These are phyloP conservation scores for Fusarium keratoplasticum DNA, from an alignment of 2,329 filamentous ascomycete species.

Conservation along the genomic window DNA sequence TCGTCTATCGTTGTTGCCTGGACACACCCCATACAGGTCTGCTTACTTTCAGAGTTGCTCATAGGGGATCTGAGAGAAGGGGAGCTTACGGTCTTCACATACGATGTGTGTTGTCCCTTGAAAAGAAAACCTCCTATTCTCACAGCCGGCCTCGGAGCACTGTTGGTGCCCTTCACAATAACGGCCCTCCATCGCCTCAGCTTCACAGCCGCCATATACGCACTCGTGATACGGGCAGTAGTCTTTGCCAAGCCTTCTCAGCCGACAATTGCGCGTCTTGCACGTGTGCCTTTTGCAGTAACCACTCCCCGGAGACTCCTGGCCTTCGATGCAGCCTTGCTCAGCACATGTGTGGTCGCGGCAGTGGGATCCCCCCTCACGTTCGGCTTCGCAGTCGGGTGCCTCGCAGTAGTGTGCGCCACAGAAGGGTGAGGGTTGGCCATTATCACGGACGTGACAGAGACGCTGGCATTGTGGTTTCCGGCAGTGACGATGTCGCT, in stretches of 20 bases:
- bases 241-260: slow-evolving; percentile 31
- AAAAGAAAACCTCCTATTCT: slow-evolving; percentile 14
- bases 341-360: slow-evolving; percentile 45
- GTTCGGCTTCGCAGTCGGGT: slow-evolving; percentile 40
- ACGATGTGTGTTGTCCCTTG: slow-evolving; percentile 25
- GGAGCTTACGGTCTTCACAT: slow-evolving; percentile 42
- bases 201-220: slow-evolving; percentile 39
- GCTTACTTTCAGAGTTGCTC: slow-evolving; percentile 1
- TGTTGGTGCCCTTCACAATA: slow-evolving; percentile 40
- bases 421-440: slow-evolving; percentile 42
- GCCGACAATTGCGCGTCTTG: slow-evolving; percentile 34
- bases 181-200: slow-evolving; percentile 31
- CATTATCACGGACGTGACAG: slow-evolving; percentile 44
- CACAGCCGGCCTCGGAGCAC: slow-evolving; percentile 13
- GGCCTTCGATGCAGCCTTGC: slow-evolving; percentile 38
- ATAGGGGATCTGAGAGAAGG: too few species aligned
- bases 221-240: slow-evolving; percentile 46
- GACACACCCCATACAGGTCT: slow-evolving; percentile 19
- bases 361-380: slow-evolving; percentile 38
- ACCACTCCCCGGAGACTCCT: background rate
- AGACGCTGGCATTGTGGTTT: slow-evolving; percentile 38
- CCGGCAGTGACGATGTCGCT: slow-evolving; percentile 45
- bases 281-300: slow-evolving; percentile 46
- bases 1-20: slow-evolving; percentile 14
- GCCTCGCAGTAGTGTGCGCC: slow-evolving; percentile 46